A percentile compares a stretch with the other conserved stretches of the same genome.
Conservation (phyloP, 179 eudicot species). For the Beta lomatogona region DNA sequence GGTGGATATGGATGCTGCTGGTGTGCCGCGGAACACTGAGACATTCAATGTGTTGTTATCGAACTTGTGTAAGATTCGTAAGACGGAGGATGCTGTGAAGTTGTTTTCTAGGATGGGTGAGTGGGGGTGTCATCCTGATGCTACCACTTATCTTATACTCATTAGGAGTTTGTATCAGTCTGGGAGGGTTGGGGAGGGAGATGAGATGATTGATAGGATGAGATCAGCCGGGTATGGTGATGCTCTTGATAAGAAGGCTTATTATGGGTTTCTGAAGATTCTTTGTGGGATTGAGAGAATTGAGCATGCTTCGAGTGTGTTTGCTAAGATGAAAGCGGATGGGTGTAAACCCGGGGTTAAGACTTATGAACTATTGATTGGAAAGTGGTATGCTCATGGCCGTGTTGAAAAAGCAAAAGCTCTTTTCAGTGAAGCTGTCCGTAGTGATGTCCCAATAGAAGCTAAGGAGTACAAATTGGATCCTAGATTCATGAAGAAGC, state of each 20-base stretch:
- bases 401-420: constrained; percentile 62
- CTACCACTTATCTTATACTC: constrained; percentile 62
- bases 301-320: constrained; percentile 72
- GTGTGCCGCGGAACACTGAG: constrained; percentile 76
- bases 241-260: constrained; percentile 63
- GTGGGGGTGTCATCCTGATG: constrained; percentile 84
- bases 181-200: constrained; percentile 86
- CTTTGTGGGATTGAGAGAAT: constrained; percentile 90
- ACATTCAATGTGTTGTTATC: constrained; percentile 76
- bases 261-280: constrained; percentile 65
- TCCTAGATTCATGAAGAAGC: constrained; percentile 65
- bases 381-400: constrained; percentile 72
- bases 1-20: constrained; percentile 85
- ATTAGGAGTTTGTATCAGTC: constrained; percentile 85
- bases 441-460: constrained; percentile 47
- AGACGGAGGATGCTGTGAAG: constrained; percentile 63
- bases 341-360: constrained; percentile 69
- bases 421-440: constrained; percentile 68
- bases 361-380: constrained; percentile 75
- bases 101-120: constrained; percentile 82
- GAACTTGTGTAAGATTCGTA: constrained; percentile 76
- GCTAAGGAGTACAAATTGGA: constrained; percentile 73
- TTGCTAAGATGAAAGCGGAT: constrained; percentile 72
- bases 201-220: constrained; percentile 89
- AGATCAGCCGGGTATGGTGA: constrained; percentile 75